phyloP scores from a whole-genome alignment of 1,139 yeast species.

The Candida neerlandica region DNA sequence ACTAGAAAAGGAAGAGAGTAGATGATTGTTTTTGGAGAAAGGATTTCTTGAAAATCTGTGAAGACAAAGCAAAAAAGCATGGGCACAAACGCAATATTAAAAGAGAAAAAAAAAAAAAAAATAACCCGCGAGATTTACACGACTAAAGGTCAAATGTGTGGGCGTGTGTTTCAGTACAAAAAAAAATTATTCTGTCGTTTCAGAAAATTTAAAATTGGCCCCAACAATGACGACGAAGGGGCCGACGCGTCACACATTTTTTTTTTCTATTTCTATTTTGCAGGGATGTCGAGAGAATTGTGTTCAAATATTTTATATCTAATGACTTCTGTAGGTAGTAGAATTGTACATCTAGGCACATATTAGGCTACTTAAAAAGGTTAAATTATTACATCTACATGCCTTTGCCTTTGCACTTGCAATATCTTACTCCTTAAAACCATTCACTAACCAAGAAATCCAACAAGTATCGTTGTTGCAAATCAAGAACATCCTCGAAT shows the following conservation, averaged over 20 bases:
- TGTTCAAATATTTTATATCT: neutral
- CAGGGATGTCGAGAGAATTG: too few species aligned
- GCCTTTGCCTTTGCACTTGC: too few species aligned
- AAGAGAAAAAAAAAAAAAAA: neutral
- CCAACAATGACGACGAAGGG: neutral
- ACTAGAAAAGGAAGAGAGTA: neutral
- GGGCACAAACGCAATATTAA: neutral
- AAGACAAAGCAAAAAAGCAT: neutral
- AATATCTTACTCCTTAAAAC: too few species aligned
- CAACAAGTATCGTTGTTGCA: neutral
- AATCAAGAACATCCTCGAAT: neutral
- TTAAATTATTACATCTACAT: neutral
- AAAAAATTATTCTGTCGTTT: neutral
- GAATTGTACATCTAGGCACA: neutral
- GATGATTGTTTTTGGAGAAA: neutral
- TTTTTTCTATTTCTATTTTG: neutral
- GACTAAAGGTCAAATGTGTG: neutral
- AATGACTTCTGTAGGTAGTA: too few species aligned
- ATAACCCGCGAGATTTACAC: neutral
- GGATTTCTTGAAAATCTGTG: neutral
- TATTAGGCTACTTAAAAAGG: neutral
- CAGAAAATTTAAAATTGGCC: neutral
- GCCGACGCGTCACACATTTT: neutral
- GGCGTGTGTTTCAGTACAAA: conserved; percentile 4
- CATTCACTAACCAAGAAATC: neutral